Base-by-base conservation (phyloP, 257 asterid species). In the Knoxia roxburghii region DNA sequence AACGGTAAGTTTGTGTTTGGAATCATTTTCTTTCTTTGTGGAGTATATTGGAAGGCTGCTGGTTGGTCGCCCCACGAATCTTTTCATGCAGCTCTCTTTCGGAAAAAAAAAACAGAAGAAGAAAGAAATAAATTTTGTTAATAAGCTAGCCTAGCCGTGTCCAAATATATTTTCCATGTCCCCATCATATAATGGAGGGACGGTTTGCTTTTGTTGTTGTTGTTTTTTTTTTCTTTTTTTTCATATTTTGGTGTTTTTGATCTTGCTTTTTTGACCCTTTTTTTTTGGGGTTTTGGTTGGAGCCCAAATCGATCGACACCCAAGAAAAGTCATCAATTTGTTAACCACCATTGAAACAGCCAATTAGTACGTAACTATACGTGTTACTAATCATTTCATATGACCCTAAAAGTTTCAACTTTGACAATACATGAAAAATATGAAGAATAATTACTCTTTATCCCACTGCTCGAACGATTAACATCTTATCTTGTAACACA, bases 231-330 rank as follows among this genome's bases (percentile, higher is more conserved):
- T n/a, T n/a, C n/a, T 56, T 46, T 62, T 61, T 4, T 40, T 43
- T 0, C 65, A 29, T 61, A 39, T 46, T 46, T 59, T 53, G 66
- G 39, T 37, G 71, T 46, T 49, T 65, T 40, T 53, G 27, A 33
- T 69, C 7, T 65, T n/a, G 65, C 43, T 71, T 66, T 37, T 80
- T 68, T 61, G 78, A 77, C 73, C 72, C 48, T 43, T 49, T 63
- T 50, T 67, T 7, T 37, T 3, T 3, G n/a, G n/a, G n/a, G n/a
- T n/a, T n/a, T n/a, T n/a, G n/a, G n/a, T n/a, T n/a, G n/a, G n/a
- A 29, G 40, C 68, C 67, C 41, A 33, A 23, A 37, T 3, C 4
- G 30, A 67, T 57, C 20, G 64, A 69, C 15, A 26, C 57, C 18
- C 13, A 46, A 61, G 54, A 65, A 57, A 68, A 72, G 75, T 45